These are phyloP conservation scores for Penicillium steckii DNA, from an alignment of 495 filamentous ascomycete species.

Conservation along the genomic window DNA sequence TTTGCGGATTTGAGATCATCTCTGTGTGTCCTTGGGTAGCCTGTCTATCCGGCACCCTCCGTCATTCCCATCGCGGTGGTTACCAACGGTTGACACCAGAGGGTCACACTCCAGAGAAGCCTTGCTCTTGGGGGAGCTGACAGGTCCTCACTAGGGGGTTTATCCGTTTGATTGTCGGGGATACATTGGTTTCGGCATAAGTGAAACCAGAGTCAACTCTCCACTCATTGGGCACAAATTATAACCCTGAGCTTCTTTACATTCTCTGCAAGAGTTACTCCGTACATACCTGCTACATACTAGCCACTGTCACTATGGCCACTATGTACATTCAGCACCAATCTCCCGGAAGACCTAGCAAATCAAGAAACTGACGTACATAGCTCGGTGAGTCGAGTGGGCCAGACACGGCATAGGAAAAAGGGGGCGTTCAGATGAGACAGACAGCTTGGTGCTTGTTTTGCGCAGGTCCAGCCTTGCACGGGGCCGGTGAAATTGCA, in stretches of 20 bases:
- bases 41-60: slow-evolving; percentile 27
- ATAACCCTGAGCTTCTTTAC: too few species aligned
- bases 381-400: slow-evolving; percentile 24
- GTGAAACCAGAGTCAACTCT: slow-evolving; percentile 1
- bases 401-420: slow-evolving; percentile 26
- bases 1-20: slow-evolving; percentile 18
- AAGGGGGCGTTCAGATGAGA: slow-evolving; percentile 11
- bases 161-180: not conserved
- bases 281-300: too few species aligned
- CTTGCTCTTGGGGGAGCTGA: not conserved
- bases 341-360: not conserved
- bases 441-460: slow-evolving; percentile 14
- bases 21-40: not conserved
- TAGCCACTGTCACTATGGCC: not conserved
- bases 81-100: slow-evolving; percentile 12
- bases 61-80: slow-evolving; percentile 10
- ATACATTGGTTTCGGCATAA: not conserved
- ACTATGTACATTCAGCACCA: not conserved
- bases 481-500: slow-evolving; percentile 15
- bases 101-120: not conserved
- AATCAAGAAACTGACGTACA: slow-evolving; percentile 4
- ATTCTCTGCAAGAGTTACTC: too few species aligned
- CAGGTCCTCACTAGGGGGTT: not conserved
- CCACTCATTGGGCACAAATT: not conserved
- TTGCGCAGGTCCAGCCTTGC: slow-evolving; percentile 7